Evolutionary conservation across 192 early-diverging fungal species (phyloP), one percentile per base, ranked within the genome.

Genomic region (Backusella sp.): DNA sequence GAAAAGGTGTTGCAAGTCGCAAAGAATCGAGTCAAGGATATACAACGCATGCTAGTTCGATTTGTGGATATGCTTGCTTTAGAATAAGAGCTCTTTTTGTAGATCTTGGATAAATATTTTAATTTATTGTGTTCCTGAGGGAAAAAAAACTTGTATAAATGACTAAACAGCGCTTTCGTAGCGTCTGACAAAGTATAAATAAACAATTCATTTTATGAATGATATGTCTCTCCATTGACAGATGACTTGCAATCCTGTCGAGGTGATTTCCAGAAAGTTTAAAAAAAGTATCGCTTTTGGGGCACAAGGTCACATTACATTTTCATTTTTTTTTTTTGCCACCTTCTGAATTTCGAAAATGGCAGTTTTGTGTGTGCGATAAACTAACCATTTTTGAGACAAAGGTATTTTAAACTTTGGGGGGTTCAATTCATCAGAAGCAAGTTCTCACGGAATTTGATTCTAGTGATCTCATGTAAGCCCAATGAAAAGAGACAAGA

Each of bases 1-100:
- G 86, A 85, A 65, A 92, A 94, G 72, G 93, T 94, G 4, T 80
- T 94, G 68, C 90, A 85, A 62, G 87, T 89, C 28, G 80, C 83
- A 72, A 82, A 75, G 42, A 56, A 26, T 42, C 70, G 90, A 73
- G 87, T 85, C 28, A 68, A 80, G 37, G 89, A 90, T 41, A 83
- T 94, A 65, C 86, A 90, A 73, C 70, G 67, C 8, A 77, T 90
- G 23, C 11, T 62, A 4, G 23, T 62, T 26, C 21, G 56, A 28
- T 62, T 62, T 62, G 56, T 62, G 12, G 56, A 62, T 3, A 14
- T 62, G 23, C 12, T 62, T 11, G 56, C 56, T 62, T 62, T n/a
- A 62, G 56, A 62, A 11, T 62, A 28, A 3, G 30, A 56, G n/a
- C 7, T 37, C 37, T 11, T 39, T 8, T 39, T 39, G 37, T 11